Conservation (phyloP, 805 yeast genomes). For the Wickerhamomyces bovis region DNA sequence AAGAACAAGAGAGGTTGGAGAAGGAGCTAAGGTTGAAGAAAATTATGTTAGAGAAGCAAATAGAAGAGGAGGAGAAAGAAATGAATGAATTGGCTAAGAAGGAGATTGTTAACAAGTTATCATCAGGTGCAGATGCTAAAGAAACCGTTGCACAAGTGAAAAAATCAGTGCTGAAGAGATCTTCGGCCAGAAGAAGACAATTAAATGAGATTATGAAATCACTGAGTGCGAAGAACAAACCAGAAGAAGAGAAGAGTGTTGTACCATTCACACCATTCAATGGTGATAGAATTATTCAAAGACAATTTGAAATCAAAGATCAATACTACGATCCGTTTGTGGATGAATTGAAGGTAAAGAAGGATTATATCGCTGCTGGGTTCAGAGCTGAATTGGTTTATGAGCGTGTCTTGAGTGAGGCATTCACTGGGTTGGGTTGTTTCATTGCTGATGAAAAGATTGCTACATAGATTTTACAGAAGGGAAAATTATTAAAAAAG, state of each 20-base stretch:
- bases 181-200: slow-evolving; percentile 56
- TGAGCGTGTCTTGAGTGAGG: slow-evolving; percentile 75
- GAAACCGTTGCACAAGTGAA: slow-evolving; percentile 48
- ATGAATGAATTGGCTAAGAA: slow-evolving; percentile 51
- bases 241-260: slow-evolving; percentile 9
- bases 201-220: slow-evolving; percentile 34
- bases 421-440: slow-evolving; percentile 87
- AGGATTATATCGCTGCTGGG: slow-evolving; percentile 79
- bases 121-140: slow-evolving; percentile 33
- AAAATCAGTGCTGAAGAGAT: slow-evolving; percentile 51
- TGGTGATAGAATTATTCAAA: slow-evolving; percentile 68
- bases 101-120: slow-evolving; percentile 49
- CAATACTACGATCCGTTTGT: slow-evolving; percentile 61
- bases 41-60: slow-evolving; percentile 51
- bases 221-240: slow-evolving; percentile 14
- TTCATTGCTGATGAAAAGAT: slow-evolving; percentile 55
- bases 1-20: slow-evolving; percentile 60
- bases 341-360: slow-evolving; percentile 45
- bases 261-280: slow-evolving; percentile 91
- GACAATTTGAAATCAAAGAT: slow-evolving; percentile 42
- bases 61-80: slow-evolving; percentile 50
- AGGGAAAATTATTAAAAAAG: too few relatives aligned
- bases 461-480: not conserved
- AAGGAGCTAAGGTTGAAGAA: slow-evolving; percentile 52
- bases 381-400: slow-evolving; percentile 67